Evolutionary conservation across 2,329 filamentous ascomycete genomes (phyloP).

Genomic region (Paecilomyces sp.): DNA sequence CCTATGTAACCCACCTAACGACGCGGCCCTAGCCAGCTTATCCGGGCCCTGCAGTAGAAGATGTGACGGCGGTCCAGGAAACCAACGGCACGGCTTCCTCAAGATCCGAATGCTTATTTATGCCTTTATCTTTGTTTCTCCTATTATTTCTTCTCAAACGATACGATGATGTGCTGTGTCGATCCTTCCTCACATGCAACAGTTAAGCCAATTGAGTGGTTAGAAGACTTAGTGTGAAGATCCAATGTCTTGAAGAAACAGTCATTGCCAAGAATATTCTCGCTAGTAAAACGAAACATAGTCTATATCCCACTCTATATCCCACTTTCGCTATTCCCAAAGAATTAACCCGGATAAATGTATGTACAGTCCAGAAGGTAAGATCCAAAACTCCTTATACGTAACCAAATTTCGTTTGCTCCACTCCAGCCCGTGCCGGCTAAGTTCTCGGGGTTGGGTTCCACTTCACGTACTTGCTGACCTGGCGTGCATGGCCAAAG

Average conservation of each 20-base stretch:
- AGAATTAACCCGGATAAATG: background rate
- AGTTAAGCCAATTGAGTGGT: background rate
- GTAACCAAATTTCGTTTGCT: background rate
- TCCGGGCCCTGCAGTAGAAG: background rate
- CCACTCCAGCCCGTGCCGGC: conserved; percentile 2
- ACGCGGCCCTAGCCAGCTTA: background rate
- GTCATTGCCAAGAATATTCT: background rate
- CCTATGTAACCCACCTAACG: background rate
- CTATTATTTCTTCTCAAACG: background rate
- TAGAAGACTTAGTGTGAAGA: background rate
- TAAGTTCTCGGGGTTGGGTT: conserved; percentile 33
- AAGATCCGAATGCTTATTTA: background rate
- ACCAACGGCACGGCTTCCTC: background rate
- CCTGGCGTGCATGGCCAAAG: conserved; percentile 41
- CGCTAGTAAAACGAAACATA: background rate
- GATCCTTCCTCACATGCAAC: background rate
- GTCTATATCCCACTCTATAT: background rate
- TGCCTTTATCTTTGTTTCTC: background rate
- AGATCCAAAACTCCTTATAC: background rate
- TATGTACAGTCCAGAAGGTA: background rate
- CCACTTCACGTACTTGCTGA: conserved; percentile 42
- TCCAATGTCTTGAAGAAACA: background rate
- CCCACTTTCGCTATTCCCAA: background rate
- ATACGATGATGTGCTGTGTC: background rate
- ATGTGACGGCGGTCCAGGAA: background rate